phyloP scores from a whole-genome alignment of 352 stramenopile genomes.

The Phytophthora tentaculata region DNA sequence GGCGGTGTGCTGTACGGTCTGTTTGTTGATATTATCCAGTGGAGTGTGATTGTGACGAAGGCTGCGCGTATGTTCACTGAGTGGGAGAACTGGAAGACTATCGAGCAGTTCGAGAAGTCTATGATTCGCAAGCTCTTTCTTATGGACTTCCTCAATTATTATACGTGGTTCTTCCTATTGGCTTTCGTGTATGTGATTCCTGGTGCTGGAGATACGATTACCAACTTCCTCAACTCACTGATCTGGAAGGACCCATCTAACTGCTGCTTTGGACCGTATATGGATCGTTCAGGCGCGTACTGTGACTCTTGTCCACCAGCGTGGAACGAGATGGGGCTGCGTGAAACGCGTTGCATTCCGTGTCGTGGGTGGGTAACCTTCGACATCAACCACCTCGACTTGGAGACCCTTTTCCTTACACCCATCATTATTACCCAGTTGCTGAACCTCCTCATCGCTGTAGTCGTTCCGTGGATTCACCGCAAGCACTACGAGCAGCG shows the following conservation, averaged over 20 bases:
- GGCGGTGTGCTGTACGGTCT: conserved; percentile 80
- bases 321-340: conserved; percentile 54
- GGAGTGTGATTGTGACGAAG: conserved; percentile 79
- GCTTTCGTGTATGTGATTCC: conserved; percentile 89
- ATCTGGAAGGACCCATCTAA: conserved; percentile 82
- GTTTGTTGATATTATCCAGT: conserved; percentile 87
- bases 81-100: conserved; percentile 89
- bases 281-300: conserved; percentile 50
- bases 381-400: conserved; percentile 81
- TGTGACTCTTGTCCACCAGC: conserved; percentile 67
- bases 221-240: conserved; percentile 76
- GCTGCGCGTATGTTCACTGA: conserved; percentile 74
- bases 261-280: conserved; percentile 84
- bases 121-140: conserved; percentile 83
- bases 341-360: conserved; percentile 61
- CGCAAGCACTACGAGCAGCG: conserved; percentile 74
- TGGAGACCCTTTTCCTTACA: conserved; percentile 83
- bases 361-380: conserved; percentile 84
- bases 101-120: conserved; percentile 83
- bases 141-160: conserved; percentile 91
- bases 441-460: conserved; percentile 77
- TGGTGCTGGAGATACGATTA: conserved; percentile 80
- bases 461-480: conserved; percentile 75
- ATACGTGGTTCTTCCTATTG: conserved; percentile 88
- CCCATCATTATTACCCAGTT: conserved; percentile 84